Conservation (phyloP, 225 moss, liverwort and hornwort genomes). For the Ulota crispa region DNA sequence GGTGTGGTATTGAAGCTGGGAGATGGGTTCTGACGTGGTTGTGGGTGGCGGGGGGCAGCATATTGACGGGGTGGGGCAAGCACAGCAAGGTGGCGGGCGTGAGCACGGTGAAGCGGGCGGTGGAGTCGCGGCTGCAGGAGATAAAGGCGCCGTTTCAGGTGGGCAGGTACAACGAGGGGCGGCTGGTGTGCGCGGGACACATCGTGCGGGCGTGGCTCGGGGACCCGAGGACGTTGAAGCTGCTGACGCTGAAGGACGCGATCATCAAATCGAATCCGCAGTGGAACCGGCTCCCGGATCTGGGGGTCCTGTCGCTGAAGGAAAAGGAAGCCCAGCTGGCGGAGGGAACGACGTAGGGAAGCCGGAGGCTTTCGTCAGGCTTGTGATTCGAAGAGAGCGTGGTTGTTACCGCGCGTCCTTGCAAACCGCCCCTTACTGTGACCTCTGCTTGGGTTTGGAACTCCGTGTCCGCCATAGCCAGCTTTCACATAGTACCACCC, state of each 20-base stretch:
- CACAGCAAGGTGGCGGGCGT: conserved; percentile 97
- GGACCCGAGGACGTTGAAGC: conserved; percentile 74
- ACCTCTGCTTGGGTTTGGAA: conserved; percentile 17
- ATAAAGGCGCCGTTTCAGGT: conserved; percentile 94
- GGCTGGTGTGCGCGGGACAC: conserved; percentile 87
- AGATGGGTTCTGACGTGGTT: no score
- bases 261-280: conserved; percentile 43
- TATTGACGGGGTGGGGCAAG: conserved; percentile 98
- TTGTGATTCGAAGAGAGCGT: conserved; percentile 33
- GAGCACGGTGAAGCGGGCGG: conserved; percentile 93
- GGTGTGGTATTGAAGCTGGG: no score
- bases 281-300: conserved; percentile 45
- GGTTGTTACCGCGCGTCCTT: conserved; percentile 29
- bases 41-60: conserved; percentile 40
- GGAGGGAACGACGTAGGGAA: conserved; percentile 37
- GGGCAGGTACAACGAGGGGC: conserved; percentile 84
- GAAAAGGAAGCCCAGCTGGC: conserved; percentile 44
- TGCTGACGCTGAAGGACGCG: conserved; percentile 64
- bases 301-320: conserved; percentile 33
- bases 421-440: not conserved
- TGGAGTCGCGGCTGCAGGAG: conserved; percentile 69
- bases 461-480: not conserved
- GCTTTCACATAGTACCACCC: not conserved
- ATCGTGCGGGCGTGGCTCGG: conserved; percentile 83
- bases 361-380: not conserved